A percentile compares a stretch with the other conserved stretches of the same genome.
Conservation (phyloP, 1,284 basidiomycete species). For the Cutaneotrichosporon dermatis region DNA sequence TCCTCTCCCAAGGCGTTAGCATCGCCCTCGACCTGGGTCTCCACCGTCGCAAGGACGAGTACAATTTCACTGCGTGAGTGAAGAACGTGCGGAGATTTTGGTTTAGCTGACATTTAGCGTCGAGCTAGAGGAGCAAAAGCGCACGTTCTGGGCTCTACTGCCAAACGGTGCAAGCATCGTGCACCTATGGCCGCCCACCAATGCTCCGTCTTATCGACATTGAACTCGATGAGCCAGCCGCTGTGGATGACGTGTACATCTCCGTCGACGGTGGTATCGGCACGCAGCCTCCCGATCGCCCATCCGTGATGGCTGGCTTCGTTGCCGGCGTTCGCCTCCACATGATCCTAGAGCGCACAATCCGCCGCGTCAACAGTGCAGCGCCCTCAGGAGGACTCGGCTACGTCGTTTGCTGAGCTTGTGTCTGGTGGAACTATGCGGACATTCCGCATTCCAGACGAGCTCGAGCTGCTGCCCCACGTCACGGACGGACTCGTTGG, state of each 20-base stretch:
- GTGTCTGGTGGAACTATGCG: conserved; percentile 13
- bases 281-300: conserved; percentile 28
- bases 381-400: conserved; percentile 11
- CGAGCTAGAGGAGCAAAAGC: conserved; percentile 33
- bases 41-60: conserved; percentile 31
- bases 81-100: background rate
- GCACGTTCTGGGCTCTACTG: conserved; percentile 37
- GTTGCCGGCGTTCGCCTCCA: conserved; percentile 31
- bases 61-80: conserved; percentile 24
- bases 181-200: conserved; percentile 32
- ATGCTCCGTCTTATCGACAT: conserved; percentile 32
- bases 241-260: conserved; percentile 36
- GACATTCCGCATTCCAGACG: conserved; percentile 21
- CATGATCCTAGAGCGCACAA: conserved; percentile 33
- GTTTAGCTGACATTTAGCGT: conserved; percentile 11
- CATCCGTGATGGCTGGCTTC: conserved; percentile 35
- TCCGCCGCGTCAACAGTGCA: conserved; percentile 29
- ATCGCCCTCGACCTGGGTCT: conserved; percentile 34
- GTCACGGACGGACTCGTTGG: conserved; percentile 29
- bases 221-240: conserved; percentile 27
- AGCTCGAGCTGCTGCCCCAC: conserved; percentile 26
- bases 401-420: conserved; percentile 20
- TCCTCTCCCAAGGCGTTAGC: conserved; percentile 32
- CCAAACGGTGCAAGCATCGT: conserved; percentile 32
- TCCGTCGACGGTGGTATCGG: conserved; percentile 29